phyloP scores from a whole-genome alignment of 1,139 yeast genomes.

The Zygoascus sp. region DNA sequence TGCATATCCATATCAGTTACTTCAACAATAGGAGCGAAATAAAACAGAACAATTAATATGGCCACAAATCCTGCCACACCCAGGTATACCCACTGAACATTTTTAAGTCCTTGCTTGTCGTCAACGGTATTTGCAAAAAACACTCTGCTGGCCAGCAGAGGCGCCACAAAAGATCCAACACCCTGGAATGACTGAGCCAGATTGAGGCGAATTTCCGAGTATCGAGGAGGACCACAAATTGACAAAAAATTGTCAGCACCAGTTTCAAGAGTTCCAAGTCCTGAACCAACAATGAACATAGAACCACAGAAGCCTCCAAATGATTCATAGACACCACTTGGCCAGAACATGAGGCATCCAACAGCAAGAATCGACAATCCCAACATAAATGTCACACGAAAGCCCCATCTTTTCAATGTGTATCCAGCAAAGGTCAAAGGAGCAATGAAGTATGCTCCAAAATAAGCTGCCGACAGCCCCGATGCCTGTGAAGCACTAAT shows the following conservation, averaged over 20 bases:
- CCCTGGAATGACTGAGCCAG: conserved; percentile 10
- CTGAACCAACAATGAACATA: conserved; percentile 9
- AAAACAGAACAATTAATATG: conserved; percentile 3
- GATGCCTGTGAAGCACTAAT: conserved; percentile 6
- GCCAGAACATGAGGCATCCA: conserved; percentile 11
- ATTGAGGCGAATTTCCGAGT: conserved; percentile 9
- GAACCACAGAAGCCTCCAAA: conserved; percentile 11
- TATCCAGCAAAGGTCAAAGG: conserved; percentile 10
- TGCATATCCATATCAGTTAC: conserved; percentile 12
- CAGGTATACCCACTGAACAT: conserved; percentile 11
- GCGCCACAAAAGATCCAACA: conserved; percentile 9
- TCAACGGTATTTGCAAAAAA: conserved; percentile 11
- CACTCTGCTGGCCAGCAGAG: conserved; percentile 8
- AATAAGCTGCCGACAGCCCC: conserved; percentile 9
- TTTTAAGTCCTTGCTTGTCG: conserved; percentile 5
- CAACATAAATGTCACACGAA: conserved; percentile 7
- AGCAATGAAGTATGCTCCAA: conserved; percentile 7
- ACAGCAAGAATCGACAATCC: conserved; percentile 6
- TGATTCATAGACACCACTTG: conserved; percentile 9
- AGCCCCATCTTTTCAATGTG: conserved; percentile 1
- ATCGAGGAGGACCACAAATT: conserved; percentile 10
- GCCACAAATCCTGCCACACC: conserved; percentile 8
- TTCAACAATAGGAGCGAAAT: conserved; percentile 7
- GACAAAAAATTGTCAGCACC: conserved; percentile 11
- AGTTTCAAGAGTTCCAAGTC: conserved; percentile 6